These are phyloP conservation scores for Cruciata laevipes DNA, from an alignment of 257 asterid genomes.

Conservation along the genomic window DNA sequence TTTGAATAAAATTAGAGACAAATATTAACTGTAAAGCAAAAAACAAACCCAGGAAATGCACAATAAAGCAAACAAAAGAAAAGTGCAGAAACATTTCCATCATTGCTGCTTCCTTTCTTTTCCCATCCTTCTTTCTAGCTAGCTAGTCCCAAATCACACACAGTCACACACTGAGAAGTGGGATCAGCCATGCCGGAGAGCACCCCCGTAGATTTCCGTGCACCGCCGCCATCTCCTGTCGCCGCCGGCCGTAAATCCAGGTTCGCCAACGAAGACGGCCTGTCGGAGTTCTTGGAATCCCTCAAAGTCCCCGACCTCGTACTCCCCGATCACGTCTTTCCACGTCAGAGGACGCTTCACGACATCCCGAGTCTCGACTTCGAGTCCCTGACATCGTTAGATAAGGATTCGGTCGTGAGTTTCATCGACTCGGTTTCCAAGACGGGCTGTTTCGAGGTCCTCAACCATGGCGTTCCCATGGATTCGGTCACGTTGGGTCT, in stretches of 20 bases:
- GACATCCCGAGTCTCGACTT: constrained; percentile 53
- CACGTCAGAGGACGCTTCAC: constrained; percentile 44
- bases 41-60: not conserved
- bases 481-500: constrained; percentile 45
- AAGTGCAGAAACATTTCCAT: constrained; percentile 54
- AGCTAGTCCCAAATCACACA: not conserved
- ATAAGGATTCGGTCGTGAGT: constrained; percentile 16
- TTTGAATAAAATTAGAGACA: constrained; percentile 15
- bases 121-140: constrained; percentile 5
- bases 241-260: constrained; percentile 61
- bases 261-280: constrained; percentile 50
- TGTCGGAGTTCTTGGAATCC: constrained; percentile 62
- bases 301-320: constrained; percentile 67
- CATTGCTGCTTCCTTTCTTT: constrained; percentile 60
- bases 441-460: constrained; percentile 64
- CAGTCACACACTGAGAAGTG: constrained; percentile 1
- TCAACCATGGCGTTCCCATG: constrained; percentile 57
- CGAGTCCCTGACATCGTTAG: constrained; percentile 19
- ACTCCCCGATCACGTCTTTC: constrained; percentile 67
- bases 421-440: constrained; percentile 34
- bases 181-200: constrained; percentile 1
- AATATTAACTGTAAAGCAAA: constrained; percentile 72
- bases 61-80: constrained; percentile 23
- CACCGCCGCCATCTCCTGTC: constrained; percentile 92
- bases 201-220: constrained; percentile 59